phyloP scores from a whole-genome alignment of 257 asterid genomes.

The Salvia rosmarinus region DNA sequence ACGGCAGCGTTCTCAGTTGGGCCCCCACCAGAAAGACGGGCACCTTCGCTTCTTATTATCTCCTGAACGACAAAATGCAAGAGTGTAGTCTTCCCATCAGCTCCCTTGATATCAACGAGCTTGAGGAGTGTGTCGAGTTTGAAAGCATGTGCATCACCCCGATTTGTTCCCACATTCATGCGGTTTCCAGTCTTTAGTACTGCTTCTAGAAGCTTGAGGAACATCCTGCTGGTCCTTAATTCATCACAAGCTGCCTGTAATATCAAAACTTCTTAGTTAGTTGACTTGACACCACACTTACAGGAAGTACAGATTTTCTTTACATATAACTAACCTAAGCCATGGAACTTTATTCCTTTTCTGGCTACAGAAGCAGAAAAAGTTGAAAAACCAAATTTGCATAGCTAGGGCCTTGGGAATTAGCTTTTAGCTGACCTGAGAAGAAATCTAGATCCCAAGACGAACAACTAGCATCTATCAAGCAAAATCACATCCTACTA shows the following conservation, averaged over 20 bases:
- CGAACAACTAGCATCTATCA: neutral
- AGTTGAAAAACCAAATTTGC: constrained; percentile 1
- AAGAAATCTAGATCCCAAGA: neutral
- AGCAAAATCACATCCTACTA: constrained; percentile 9
- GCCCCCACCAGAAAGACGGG: constrained; percentile 59
- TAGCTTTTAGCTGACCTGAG: neutral
- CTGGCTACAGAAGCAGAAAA: constrained; percentile 1
- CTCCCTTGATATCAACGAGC: constrained; percentile 91
- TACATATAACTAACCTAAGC: neutral
- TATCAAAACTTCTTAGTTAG: constrained; percentile 25
- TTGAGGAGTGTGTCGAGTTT: constrained; percentile 96
- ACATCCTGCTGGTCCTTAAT: constrained; percentile 85
- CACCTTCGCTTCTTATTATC: constrained; percentile 87
- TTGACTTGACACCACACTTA: neutral
- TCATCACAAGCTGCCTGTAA: constrained; percentile 93
- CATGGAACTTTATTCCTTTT: neutral
- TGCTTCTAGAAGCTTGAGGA: constrained; percentile 94
- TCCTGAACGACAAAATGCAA: constrained; percentile 97
- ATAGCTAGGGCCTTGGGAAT: neutral
- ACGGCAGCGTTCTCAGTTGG: constrained; percentile 44
- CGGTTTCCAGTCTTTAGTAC: constrained; percentile 97
- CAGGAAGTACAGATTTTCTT: neutral
- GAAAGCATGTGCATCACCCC: constrained; percentile 97
- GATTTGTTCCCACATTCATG: constrained; percentile 96
- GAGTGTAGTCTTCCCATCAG: constrained; percentile 96